Evolutionary conservation across 2,329 filamentous ascomycete genomes (phyloP).

Genomic region (Stachybotrys elegans): DNA sequence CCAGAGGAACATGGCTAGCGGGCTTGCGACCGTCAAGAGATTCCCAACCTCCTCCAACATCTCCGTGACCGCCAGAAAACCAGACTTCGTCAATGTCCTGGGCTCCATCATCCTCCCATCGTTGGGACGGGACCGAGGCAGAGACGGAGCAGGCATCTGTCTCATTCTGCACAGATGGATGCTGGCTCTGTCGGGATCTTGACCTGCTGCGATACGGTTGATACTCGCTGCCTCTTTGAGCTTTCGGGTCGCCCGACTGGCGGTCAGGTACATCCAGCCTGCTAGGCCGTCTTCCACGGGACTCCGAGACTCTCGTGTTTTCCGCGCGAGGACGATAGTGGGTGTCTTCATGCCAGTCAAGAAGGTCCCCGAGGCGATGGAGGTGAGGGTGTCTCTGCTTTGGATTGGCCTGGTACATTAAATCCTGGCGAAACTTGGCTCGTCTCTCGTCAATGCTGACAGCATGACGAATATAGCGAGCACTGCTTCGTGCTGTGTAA

Average conservation of each 20-base stretch:
- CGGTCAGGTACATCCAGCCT: slow-evolving; percentile 3
- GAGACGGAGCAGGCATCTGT: slow-evolving; percentile 22
- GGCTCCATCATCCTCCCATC: slow-evolving; percentile 40
- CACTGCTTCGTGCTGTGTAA: slow-evolving; percentile 54
- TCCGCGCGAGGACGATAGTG: not conserved
- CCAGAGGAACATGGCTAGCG: slow-evolving; percentile 62
- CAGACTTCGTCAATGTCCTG: slow-evolving; percentile 78
- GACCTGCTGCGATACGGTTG: slow-evolving; percentile 38
- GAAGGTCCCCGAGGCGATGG: slow-evolving; percentile 17
- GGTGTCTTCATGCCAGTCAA: slow-evolving; percentile 10
- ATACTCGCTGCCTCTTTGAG: slow-evolving; percentile 18
- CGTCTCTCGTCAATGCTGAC: slow-evolving; percentile 67
- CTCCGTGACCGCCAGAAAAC: slow-evolving; percentile 75
- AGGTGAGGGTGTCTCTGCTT: slow-evolving; percentile 12
- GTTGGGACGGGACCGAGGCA: slow-evolving; percentile 25
- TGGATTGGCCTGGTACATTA: slow-evolving; percentile 50
- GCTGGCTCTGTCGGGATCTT: slow-evolving; percentile 25
- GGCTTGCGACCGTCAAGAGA: slow-evolving; percentile 51
- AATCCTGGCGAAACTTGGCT: slow-evolving; percentile 67
- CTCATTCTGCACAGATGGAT: slow-evolving; percentile 11
- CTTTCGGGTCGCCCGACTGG: slow-evolving; percentile 4
- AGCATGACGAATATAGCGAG: slow-evolving; percentile 61
- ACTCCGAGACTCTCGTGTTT: slow-evolving; percentile 2
- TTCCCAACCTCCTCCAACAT: slow-evolving; percentile 75
- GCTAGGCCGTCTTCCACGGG: slow-evolving; percentile 11